Evolutionary conservation across 2,329 filamentous ascomycete genomes (phyloP), one percentile per base, ranked within the genome.

Genomic region (Xenoacremonium recifei): DNA sequence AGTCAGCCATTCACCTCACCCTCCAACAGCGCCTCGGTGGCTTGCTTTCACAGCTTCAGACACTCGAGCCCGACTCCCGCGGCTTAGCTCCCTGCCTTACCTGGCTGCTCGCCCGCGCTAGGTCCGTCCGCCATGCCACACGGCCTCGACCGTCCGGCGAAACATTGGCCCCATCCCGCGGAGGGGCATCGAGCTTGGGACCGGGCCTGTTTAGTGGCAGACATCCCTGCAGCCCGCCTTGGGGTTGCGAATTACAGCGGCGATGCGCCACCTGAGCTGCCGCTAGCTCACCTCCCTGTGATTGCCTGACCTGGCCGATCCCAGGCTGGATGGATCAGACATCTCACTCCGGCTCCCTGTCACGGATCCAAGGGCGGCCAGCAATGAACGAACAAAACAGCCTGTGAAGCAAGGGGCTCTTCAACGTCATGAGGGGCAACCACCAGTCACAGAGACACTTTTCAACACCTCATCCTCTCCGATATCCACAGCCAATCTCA

Each of bases 381-480:
- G 30, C 6, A 5, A 15, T 19, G 32, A 9, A 9, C 32, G n/a
- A 18, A 19, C 17, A 15, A 15, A 34, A 32, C 6, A n/a, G n/a
- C n/a, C n/a, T 32, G 17, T 9, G 16, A 34, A 19, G 32, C 32
- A 34, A 34, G 32, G 29, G 32, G 20, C 32, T 6, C 17, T 19
- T 18, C 32, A 34, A 53, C 54, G 53, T 58, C 55, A 58, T 58
- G 40, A 55, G 57, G 54, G 54, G 49, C n/a, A 19, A 19, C 21
- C 15, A 35, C 17, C 33, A 19, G n/a, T n/a, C n/a, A n/a, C n/a
- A n/a, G n/a, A n/a, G n/a, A n/a, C n/a, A n/a, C n/a, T n/a, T n/a
- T n/a, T n/a, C n/a, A n/a, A n/a, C n/a, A n/a, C n/a, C n/a, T n/a
- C n/a, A n/a, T n/a, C n/a, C n/a, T n/a, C n/a, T n/a, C n/a, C n/a